These are phyloP conservation scores for Coelastrella sp. DNA, from an alignment of 139 green algal species.

Conservation along the genomic window DNA sequence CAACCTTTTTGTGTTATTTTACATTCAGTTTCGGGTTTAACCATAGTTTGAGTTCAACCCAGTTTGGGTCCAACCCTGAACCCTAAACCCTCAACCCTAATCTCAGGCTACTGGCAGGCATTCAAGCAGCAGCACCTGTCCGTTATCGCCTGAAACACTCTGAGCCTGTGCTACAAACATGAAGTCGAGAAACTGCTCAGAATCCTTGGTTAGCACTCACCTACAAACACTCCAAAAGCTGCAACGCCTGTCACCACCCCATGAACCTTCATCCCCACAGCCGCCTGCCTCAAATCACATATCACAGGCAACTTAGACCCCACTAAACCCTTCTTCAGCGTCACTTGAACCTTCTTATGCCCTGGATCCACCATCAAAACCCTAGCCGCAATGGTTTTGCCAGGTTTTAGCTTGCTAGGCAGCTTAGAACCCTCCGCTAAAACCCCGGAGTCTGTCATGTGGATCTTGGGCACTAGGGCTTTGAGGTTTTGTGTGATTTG, in stretches of 20 bases:
- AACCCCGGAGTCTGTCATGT: constrained; percentile 25
- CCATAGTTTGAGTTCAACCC: too few relatives aligned
- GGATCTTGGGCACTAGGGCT: constrained; percentile 58
- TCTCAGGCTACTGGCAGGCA: too few relatives aligned
- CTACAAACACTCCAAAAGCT: constrained; percentile 89
- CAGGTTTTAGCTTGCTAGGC: constrained; percentile 65
- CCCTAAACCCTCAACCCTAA: too few relatives aligned
- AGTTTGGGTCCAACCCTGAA: too few relatives aligned
- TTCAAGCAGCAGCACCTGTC: too few relatives aligned
- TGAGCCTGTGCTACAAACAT: too few relatives aligned
- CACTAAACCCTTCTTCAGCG: constrained; percentile 89
- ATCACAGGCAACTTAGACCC: constrained; percentile 80
- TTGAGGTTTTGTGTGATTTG: constrained; percentile 70
- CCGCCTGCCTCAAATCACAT: constrained; percentile 61
- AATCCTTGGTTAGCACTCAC: not conserved
- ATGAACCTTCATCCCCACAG: constrained; percentile 76
- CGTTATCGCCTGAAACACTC: too few relatives aligned
- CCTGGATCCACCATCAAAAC: constrained; percentile 77
- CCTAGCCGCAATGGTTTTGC: constrained; percentile 68
- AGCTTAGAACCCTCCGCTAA: constrained; percentile 36
- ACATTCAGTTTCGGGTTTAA: too few relatives aligned
- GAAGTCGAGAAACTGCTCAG: not conserved
- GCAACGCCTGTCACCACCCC: constrained; percentile 88
- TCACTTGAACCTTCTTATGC: constrained; percentile 71
- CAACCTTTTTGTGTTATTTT: too few relatives aligned